phyloP scores from a whole-genome alignment of 768 basidiomycete genomes.

The Tylopilus felleus region DNA sequence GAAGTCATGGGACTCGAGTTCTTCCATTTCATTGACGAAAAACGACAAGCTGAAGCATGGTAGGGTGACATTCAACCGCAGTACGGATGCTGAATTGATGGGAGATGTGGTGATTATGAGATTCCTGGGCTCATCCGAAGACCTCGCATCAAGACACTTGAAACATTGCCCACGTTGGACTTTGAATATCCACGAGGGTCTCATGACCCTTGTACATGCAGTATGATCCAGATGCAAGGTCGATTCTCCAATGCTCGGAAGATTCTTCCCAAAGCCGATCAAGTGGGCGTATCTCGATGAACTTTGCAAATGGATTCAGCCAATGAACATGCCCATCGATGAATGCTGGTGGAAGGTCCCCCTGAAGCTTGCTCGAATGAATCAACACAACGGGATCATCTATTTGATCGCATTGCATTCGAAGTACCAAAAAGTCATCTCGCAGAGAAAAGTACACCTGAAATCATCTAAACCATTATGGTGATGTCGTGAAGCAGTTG shows the following conservation, averaged over 20 bases:
- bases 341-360: not conserved
- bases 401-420: not conserved
- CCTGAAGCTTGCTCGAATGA: not conserved
- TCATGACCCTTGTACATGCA: not conserved
- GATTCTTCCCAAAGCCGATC: not conserved
- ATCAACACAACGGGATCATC: not conserved
- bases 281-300: not conserved
- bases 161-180: not conserved
- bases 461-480: not conserved
- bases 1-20: too few relatives aligned
- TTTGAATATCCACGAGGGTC: not conserved
- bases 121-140: not conserved
- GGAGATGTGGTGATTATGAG: not conserved
- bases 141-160: too few relatives aligned
- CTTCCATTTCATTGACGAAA: not conserved
- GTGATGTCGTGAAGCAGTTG: not conserved
- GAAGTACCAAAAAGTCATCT: not conserved
- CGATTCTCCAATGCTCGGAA: not conserved
- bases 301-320: not conserved
- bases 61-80: not conserved
- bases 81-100: not conserved
- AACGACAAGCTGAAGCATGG: not conserved
- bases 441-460: not conserved
- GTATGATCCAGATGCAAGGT: not conserved
- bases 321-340: not conserved